Percentiles rank a stretch among this genome's conserved stretches.
phyloP scores from a whole-genome alignment of 768 basidiomycete species.

The Cyclocybe cylindracea region DNA sequence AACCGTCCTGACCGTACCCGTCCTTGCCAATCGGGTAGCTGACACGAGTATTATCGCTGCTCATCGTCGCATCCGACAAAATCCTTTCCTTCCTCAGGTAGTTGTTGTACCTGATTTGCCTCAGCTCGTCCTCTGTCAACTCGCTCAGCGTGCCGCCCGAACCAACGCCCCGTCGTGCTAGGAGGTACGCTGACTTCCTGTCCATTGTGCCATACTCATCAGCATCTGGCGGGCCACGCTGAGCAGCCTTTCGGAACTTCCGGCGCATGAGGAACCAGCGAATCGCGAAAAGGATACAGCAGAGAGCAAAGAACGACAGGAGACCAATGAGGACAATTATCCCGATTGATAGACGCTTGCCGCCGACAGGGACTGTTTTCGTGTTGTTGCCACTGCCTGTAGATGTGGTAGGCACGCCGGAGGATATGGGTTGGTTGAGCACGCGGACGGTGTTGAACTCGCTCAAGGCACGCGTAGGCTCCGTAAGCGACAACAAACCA shows the following conservation, averaged over 20 bases:
- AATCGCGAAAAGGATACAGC: slow-evolving; percentile 50
- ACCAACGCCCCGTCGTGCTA: slow-evolving; percentile 28
- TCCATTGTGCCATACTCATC: slow-evolving; percentile 11
- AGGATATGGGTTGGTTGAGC: slow-evolving; percentile 55
- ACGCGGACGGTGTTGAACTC: slow-evolving; percentile 76
- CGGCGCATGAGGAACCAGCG: slow-evolving; percentile 52
- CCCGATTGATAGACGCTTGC: slow-evolving; percentile 54
- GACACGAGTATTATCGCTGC: slow-evolving; percentile 7
- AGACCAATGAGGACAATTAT: slow-evolving; percentile 64
- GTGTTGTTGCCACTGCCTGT: slow-evolving; percentile 11
- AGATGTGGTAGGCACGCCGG: slow-evolving; percentile 10
- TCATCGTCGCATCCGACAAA: slow-evolving; percentile 11
- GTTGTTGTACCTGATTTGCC: slow-evolving; percentile 37
- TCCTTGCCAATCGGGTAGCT: not conserved
- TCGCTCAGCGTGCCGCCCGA: slow-evolving; percentile 20
- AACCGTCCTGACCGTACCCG: not conserved
- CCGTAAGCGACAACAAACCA: slow-evolving; percentile 65
- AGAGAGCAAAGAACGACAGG: slow-evolving; percentile 57
- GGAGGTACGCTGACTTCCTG: slow-evolving; percentile 34
- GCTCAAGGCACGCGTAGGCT: slow-evolving; percentile 57
- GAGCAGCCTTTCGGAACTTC: slow-evolving; percentile 23
- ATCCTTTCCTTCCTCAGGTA: slow-evolving; percentile 34
- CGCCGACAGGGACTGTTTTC: slow-evolving; percentile 20
- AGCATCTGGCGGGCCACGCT: not conserved
- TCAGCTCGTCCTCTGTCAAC: slow-evolving; percentile 40